Evolutionary conservation across 1,139 yeast species (phyloP).

Genomic region (Geotrichum histeridarum): DNA sequence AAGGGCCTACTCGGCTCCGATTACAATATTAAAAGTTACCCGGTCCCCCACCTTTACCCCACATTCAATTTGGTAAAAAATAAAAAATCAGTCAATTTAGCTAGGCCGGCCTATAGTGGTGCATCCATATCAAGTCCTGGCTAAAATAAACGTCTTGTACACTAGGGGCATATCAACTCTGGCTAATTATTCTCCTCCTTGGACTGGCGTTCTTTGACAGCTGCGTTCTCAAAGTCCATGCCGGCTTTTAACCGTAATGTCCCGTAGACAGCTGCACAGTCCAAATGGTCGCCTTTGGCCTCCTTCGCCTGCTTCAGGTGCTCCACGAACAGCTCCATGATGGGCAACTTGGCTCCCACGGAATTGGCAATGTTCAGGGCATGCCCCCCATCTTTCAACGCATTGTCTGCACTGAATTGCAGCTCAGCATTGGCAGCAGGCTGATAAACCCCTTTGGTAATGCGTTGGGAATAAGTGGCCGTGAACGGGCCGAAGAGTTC

Average conservation of each 20-base stretch:
- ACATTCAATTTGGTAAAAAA: no score
- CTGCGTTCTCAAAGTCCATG: constrained; percentile 29
- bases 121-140: no score
- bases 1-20: no score
- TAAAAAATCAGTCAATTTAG: no score
- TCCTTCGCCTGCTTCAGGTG: constrained; percentile 25
- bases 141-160: no score
- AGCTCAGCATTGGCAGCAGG: constrained; percentile 27
- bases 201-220: constrained; percentile 24
- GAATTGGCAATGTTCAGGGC: constrained; percentile 27
- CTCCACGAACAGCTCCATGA: constrained; percentile 23
- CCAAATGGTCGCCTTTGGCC: constrained; percentile 27
- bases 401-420: constrained; percentile 29
- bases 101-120: no score
- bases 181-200: background rate
- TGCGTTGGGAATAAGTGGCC: constrained; percentile 15
- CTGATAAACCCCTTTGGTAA: constrained; percentile 22
- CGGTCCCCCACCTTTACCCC: no score
- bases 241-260: constrained; percentile 30
- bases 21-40: no score
- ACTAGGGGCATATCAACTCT: no score
- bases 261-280: constrained; percentile 33
- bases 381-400: constrained; percentile 30
- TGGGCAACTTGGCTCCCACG: constrained; percentile 25
- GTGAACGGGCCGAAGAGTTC: constrained; percentile 25